These are phyloP conservation scores for Arthroderma uncinatum DNA, from an alignment of 2,329 filamentous ascomycete genomes.

Conservation along the genomic window DNA sequence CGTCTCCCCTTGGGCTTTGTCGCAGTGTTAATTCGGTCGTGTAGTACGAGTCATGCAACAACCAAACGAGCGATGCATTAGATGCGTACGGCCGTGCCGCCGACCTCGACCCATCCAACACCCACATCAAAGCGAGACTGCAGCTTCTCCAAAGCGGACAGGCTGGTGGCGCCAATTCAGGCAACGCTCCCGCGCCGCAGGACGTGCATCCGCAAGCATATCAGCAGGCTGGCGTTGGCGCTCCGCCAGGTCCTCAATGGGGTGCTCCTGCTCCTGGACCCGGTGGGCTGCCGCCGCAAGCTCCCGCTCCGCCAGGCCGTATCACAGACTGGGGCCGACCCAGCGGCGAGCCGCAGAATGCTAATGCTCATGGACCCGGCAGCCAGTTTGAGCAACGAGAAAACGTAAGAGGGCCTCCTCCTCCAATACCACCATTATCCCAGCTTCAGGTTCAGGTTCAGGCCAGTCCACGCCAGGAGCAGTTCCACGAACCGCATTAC, in stretches of 20 bases:
- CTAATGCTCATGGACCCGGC: slow-evolving; percentile 41
- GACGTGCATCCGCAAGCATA: slow-evolving; percentile 95
- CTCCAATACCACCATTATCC: slow-evolving; percentile 32
- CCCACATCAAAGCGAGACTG: slow-evolving; percentile 90
- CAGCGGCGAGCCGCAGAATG: slow-evolving; percentile 57
- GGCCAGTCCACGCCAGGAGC: slow-evolving; percentile 64
- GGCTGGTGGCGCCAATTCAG: slow-evolving; percentile 58
- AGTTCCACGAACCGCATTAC: slow-evolving; percentile 56
- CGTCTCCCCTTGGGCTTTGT: slow-evolving; percentile 7
- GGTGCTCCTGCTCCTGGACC: slow-evolving; percentile 53
- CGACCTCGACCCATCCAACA: slow-evolving; percentile 83
- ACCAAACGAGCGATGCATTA: slow-evolving; percentile 90
- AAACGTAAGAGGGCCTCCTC: slow-evolving; percentile 54
- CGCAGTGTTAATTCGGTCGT: not conserved
- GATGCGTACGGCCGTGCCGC: slow-evolving; percentile 92
- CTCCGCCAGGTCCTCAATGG: slow-evolving; percentile 82
- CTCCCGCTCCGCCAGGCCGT: slow-evolving; percentile 54
- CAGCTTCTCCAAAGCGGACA: slow-evolving; percentile 77
- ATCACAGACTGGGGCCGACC: slow-evolving; percentile 52
- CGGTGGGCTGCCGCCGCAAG: slow-evolving; percentile 40
- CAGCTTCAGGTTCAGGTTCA: slow-evolving; percentile 40
- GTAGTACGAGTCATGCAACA: slow-evolving; percentile 97
- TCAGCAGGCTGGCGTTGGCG: slow-evolving; percentile 68
- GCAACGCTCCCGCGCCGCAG: slow-evolving; percentile 61
- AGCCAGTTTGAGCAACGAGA: slow-evolving; percentile 69